Evolutionary conservation across 2,329 filamentous ascomycete species (phyloP).

Genomic region (Pseudodiploospora longispora): DNA sequence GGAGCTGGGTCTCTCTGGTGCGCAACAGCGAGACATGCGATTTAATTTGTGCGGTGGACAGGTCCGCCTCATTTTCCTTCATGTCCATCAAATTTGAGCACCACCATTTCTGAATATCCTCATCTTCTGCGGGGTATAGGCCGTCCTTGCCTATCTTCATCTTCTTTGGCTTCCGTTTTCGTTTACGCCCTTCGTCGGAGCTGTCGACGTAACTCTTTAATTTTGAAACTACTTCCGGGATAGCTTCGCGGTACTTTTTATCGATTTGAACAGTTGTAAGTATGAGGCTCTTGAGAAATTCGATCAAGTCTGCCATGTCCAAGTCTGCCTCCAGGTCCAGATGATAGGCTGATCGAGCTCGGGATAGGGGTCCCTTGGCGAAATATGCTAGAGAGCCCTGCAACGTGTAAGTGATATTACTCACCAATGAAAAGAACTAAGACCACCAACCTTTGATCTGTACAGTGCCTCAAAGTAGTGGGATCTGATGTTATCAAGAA

Average conservation of each 20-base stretch:
- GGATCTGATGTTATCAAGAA: slow-evolving; percentile 50
- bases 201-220: slow-evolving; percentile 50
- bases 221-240: slow-evolving; percentile 53
- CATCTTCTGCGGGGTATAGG: slow-evolving; percentile 59
- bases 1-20: slow-evolving; percentile 69
- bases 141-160: slow-evolving; percentile 61
- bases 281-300: slow-evolving; percentile 62
- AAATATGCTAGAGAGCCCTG: slow-evolving; percentile 76
- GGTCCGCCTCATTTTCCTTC: slow-evolving; percentile 39
- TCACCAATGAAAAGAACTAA: slow-evolving; percentile 19
- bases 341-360: slow-evolving; percentile 63
- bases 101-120: slow-evolving; percentile 65
- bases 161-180: slow-evolving; percentile 51
- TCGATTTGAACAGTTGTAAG: slow-evolving; percentile 61
- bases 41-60: slow-evolving; percentile 47
- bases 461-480: slow-evolving; percentile 55
- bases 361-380: slow-evolving; percentile 70
- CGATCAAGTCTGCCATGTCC: slow-evolving; percentile 54
- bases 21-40: slow-evolving; percentile 58
- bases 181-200: slow-evolving; percentile 39
- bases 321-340: slow-evolving; percentile 52
- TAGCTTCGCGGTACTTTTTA: slow-evolving; percentile 68
- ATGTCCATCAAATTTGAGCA: slow-evolving; percentile 42
- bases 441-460: slow-evolving; percentile 49
- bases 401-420: no score